phyloP scores from a whole-genome alignment of 768 basidiomycete genomes.

The Psilocybe subaeruginosa region DNA sequence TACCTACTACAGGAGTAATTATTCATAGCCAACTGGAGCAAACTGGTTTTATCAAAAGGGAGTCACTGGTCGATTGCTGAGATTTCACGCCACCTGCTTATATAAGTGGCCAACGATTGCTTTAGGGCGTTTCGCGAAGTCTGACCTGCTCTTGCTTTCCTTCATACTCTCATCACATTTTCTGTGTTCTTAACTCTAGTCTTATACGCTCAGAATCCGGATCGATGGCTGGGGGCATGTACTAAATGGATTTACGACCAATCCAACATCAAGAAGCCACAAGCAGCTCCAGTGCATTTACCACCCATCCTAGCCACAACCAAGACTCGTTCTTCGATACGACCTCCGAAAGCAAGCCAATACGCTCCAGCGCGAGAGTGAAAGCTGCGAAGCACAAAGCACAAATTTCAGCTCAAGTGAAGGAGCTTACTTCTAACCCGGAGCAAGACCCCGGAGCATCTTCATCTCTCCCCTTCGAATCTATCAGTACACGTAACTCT shows the following conservation, averaged over 20 bases:
- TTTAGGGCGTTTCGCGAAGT: conserved; percentile 37
- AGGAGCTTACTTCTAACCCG: conserved; percentile 46
- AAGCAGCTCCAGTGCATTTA: conserved; percentile 63
- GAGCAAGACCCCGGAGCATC: conserved; percentile 35
- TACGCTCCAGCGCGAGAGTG: conserved; percentile 77
- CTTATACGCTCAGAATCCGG: conserved; percentile 40
- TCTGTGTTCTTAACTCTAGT: conserved; percentile 30
- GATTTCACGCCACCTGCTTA: conserved; percentile 46
- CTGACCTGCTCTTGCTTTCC: conserved; percentile 32
- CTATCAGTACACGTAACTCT: conserved; percentile 42
- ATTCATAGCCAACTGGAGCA: not conserved
- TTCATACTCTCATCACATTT: conserved; percentile 34
- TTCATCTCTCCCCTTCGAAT: conserved; percentile 33
- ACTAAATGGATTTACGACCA: conserved; percentile 93
- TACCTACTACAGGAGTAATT: not conserved
- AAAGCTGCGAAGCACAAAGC: conserved; percentile 76
- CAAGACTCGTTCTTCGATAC: conserved; percentile 40
- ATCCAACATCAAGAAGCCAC: conserved; percentile 72
- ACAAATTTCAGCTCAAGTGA: conserved; percentile 56
- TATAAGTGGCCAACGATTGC: conserved; percentile 43
- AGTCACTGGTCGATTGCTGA: conserved; percentile 8
- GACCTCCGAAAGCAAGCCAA: conserved; percentile 54
- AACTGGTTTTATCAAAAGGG: not conserved
- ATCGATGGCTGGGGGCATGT: conserved; percentile 88
- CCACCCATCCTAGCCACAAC: conserved; percentile 43